Evolutionary conservation across 1,139 yeast genomes (phyloP), one percentile per base, ranked within the genome.

Genomic region (Debaryomyces subglobosus): DNA sequence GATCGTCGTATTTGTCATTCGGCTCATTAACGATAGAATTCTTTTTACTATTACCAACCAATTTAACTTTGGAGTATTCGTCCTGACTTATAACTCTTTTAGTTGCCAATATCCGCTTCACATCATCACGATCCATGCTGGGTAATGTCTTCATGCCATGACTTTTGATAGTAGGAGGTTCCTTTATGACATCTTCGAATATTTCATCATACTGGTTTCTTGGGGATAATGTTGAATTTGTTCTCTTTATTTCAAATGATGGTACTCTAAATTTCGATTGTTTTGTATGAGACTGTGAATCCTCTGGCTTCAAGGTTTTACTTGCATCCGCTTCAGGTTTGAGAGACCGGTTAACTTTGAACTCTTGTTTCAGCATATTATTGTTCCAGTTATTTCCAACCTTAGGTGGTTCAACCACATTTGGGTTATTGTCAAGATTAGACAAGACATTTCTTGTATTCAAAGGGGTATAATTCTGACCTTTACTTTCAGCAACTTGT

Each of bases 111-210:
- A 77, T 70, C 49, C 70, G 64, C 51, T 72, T 68, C 3, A 78
- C 73, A 53, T 78, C 81, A 41, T 77, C 76, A 8, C 76, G 69
- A 50, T 79, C 83, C 73, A 74, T 71, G 49, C 80, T 75, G 48
- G 78, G 80, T 47, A 69, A 67, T 0, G 80, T 72, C 50, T 68
- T 71, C 77, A 73, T 69, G 7, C 79, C 78, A 39, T 64, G 61
- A 20, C 74, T 58, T 52, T 63, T 63, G 33, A 75, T 76, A 5
- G 81, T 75, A 12, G 78, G 74, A 7, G 67, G 60, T 25, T 54
- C 44, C 21, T 52, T 53, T 3, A 61, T 51, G n/a, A 64, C 57
- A 50, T 74, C 79, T 32, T 67, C 71, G 54, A 75, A 76, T 7
- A 76, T 74, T 47, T 76, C 81, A 50, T 68, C 63, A 54, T 75